Conservation (phyloP, 768 basidiomycete species). For the Lactarius pseudohatsudake region DNA sequence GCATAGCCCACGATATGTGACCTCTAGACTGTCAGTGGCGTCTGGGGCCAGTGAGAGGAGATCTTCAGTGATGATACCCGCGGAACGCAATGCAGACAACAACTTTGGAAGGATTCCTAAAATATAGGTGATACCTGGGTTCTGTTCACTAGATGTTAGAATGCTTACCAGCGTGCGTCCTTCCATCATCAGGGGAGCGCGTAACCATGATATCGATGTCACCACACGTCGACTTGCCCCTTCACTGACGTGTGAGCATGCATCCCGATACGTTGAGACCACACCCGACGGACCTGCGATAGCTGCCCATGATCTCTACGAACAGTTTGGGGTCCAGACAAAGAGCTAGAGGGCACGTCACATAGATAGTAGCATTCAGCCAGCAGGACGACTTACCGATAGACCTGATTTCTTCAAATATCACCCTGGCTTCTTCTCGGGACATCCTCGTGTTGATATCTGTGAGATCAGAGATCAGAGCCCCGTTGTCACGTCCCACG, state of each 20-base stretch:
- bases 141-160: neutral
- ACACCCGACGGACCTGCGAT: slow-evolving; percentile 53
- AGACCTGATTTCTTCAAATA: slow-evolving; percentile 71
- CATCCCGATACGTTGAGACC: slow-evolving; percentile 1
- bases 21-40: slow-evolving; percentile 65
- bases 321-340: slow-evolving; percentile 67
- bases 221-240: slow-evolving; percentile 80
- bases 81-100: slow-evolving; percentile 52
- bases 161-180: slow-evolving; percentile 64
- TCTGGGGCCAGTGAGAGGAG: slow-evolving; percentile 66
- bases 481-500: neutral
- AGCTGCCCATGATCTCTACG: slow-evolving; percentile 91
- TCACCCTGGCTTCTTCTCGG: slow-evolving; percentile 68
- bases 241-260: slow-evolving; percentile 33
- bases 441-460: slow-evolving; percentile 89
- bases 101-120: slow-evolving; percentile 63
- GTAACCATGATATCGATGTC: slow-evolving; percentile 93
- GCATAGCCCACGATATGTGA: slow-evolving; percentile 81
- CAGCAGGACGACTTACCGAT: slow-evolving; percentile 49
- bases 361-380: neutral
- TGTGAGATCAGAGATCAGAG: slow-evolving; percentile 15
- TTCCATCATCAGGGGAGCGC: slow-evolving; percentile 67
- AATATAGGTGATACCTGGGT: neutral
- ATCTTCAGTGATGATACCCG: slow-evolving; percentile 76
- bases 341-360: slow-evolving; percentile 49